Base-by-base conservation (phyloP, 2,329 filamentous ascomycete species). In the Bipolaris victoriae region DNA sequence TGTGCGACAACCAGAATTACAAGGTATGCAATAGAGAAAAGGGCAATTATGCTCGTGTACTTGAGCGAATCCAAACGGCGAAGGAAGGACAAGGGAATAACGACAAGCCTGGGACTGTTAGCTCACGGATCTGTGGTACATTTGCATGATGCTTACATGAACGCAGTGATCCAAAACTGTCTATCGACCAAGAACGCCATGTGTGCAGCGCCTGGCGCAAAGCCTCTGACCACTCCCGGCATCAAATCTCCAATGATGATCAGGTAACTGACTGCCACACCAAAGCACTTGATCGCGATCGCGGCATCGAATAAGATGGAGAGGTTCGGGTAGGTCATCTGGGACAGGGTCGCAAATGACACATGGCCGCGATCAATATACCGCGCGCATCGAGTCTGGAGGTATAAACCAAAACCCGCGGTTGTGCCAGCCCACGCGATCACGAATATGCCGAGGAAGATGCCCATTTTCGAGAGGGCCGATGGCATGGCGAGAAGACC, bases 231-330 rank as follows among this genome's bases (percentile, higher is more conserved):
- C 9, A 99, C 95, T 37, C 92, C 94, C 0, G 95, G 95, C 95
- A 99, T 99, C 61, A 99, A 81, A 75, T 99, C 95, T 49, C 95
- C 95, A 67, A 99, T 98, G 71, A 99, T 98, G 72, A 99, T 99
- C 69, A 99, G 86, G 79, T 99, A 99, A 68, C 92, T 97, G 58
- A 98, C 91, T 20, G 91, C 95, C 9, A 99, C 95, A 36, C 95
- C 95, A 74, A 99, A 99, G 78, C 95, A 99, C 76, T 99, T 99
- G 72, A 99, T 88, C 11, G 94, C 92, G 73, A 99, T 99, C 5
- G 95, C 95, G 6, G 89, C 88, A 78, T 99, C 95, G 76, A 99
- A 99, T 44, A 98, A 83, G 45, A 99, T 92, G 7, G 95, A 91
- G 2, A 94, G 92, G 75, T 97, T 97, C 1, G 95, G 95, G 70